phyloP scores from a whole-genome alignment of 139 green algal genomes.

The Chlamydomonas eustigma region DNA sequence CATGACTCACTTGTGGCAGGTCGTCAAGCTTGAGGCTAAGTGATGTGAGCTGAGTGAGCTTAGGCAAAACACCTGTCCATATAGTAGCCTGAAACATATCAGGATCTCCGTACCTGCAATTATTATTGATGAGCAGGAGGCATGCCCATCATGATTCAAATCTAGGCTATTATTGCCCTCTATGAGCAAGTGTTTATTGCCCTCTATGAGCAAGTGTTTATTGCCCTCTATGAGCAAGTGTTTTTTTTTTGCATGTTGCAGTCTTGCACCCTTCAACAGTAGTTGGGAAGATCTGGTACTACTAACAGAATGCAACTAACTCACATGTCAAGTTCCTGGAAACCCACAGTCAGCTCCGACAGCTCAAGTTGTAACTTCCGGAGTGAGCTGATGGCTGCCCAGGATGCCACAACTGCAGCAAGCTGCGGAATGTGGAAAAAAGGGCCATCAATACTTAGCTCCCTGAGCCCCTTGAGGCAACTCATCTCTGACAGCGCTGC shows the following conservation, averaged over 20 bases:
- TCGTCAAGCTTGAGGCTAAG: background rate
- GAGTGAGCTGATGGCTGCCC: background rate
- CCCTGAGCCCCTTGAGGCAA: background rate
- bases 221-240: no score
- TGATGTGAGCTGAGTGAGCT: background rate
- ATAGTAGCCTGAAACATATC: background rate
- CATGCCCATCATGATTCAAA: background rate
- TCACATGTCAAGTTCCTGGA: background rate
- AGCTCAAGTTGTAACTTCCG: background rate
- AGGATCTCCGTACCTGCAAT: background rate
- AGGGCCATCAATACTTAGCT: background rate
- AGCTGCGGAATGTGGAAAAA: background rate
- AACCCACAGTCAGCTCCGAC: background rate
- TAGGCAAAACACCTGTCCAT: background rate
- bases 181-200: no score
- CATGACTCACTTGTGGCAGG: background rate
- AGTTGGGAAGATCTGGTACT: no score
- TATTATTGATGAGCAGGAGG: background rate
- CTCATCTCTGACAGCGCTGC: background rate
- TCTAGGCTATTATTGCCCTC: no score
- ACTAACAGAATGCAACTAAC: no score
- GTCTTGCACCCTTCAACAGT: no score
- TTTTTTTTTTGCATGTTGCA: no score
- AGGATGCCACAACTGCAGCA: background rate
- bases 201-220: no score